Conservation (phyloP, 306 rosid species). For the Rosa multiflora region DNA sequence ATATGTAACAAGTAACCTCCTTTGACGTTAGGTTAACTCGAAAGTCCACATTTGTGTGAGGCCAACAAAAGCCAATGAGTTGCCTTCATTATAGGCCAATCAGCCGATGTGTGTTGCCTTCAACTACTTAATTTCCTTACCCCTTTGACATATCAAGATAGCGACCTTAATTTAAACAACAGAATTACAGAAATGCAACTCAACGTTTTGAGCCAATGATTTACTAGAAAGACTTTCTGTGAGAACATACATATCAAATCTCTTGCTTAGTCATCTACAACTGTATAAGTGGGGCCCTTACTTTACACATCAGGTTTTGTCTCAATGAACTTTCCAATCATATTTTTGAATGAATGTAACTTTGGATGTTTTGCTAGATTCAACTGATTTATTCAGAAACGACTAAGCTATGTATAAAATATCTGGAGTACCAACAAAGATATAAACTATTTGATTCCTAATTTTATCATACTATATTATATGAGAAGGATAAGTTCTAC, state of each 20-base stretch:
- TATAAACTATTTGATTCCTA: not conserved
- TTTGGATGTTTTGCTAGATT: not conserved
- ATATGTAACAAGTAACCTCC: not conserved
- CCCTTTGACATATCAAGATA: not conserved
- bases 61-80: not conserved
- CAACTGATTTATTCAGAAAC: not conserved
- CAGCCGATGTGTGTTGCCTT: not conserved
- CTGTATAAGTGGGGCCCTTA: not conserved
- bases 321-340: not conserved
- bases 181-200: not conserved
- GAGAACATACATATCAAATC: not conserved
- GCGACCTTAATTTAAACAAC: not conserved
- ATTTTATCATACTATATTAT: not conserved
- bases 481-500: conserved; percentile 1
- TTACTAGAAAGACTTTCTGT: not conserved
- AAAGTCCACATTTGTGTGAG: not conserved
- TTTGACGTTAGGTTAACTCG: conserved; percentile 6
- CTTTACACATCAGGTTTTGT: conserved; percentile 12
- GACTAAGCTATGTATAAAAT: not conserved
- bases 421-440: not conserved
- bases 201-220: not conserved
- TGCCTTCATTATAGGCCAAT: not conserved
- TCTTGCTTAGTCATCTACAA: not conserved
- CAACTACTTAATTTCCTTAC: not conserved
- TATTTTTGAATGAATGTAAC: not conserved